These are phyloP conservation scores for Uronychia binucleata DNA, from an alignment of 73 alveolate species.

Conservation along the genomic window DNA sequence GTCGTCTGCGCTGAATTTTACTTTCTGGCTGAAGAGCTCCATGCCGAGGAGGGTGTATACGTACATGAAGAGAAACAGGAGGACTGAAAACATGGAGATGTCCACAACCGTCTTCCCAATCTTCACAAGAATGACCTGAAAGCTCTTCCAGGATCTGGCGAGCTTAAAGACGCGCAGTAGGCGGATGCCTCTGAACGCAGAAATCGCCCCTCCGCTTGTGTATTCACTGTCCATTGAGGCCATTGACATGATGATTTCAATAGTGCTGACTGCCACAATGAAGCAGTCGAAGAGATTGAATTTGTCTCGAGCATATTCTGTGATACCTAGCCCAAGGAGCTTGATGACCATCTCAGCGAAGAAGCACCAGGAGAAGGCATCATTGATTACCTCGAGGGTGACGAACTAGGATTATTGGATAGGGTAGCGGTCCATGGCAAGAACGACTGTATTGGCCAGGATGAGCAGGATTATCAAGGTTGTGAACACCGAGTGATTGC, in stretches of 20 bases:
- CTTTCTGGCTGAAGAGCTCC: conserved; percentile 59
- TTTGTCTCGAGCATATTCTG: conserved; percentile 63
- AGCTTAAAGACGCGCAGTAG: conserved; percentile 59
- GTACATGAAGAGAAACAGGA: too few relatives aligned
- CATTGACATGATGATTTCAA: conserved; percentile 38
- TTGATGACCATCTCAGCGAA: conserved; percentile 59
- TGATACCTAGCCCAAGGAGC: conserved; percentile 64
- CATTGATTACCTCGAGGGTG: conserved; percentile 16
- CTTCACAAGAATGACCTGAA: conserved; percentile 28
- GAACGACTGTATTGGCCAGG: conserved; percentile 47
- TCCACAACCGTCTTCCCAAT: conserved; percentile 23
- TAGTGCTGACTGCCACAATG: conserved; percentile 53
- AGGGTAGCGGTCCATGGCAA: conserved; percentile 55
- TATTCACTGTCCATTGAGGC: too few relatives aligned
- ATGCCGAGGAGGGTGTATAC: conserved; percentile 60
- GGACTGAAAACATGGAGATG: conserved; percentile 21
- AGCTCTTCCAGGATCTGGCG: conserved; percentile 41
- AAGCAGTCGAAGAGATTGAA: conserved; percentile 74
- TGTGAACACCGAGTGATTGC: neutral
- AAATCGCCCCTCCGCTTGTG: conserved; percentile 47
- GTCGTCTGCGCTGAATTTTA: conserved; percentile 15
- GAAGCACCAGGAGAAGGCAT: conserved; percentile 34
- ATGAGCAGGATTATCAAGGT: conserved; percentile 30
- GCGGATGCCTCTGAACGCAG: conserved; percentile 69
- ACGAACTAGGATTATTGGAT: conserved; percentile 7